Conservation (phyloP, 116 monocot genomes). For the Zostera marina region DNA sequence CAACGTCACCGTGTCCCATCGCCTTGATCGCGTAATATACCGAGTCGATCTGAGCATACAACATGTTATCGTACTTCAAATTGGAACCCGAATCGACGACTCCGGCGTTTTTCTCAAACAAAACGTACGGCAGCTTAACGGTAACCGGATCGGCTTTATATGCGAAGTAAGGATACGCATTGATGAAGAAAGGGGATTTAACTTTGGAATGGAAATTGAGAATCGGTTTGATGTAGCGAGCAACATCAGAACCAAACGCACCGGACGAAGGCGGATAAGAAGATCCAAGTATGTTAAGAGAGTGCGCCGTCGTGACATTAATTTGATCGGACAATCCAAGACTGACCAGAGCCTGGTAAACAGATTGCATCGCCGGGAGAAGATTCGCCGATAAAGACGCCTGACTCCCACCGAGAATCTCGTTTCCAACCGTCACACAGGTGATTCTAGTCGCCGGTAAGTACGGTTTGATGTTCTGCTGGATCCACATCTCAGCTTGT, state of each 20-base stretch:
- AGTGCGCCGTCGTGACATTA: constrained; percentile 35
- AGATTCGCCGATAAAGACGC: constrained; percentile 24
- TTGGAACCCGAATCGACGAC: constrained; percentile 23
- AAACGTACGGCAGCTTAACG: constrained; percentile 28
- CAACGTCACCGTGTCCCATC: constrained; percentile 8
- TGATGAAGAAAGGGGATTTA: constrained; percentile 46
- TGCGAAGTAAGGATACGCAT: constrained; percentile 51
- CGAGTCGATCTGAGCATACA: constrained; percentile 48
- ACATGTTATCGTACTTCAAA: constrained; percentile 31
- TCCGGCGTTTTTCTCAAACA: constrained; percentile 25
- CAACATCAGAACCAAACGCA: constrained; percentile 25
- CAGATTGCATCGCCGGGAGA: constrained; percentile 49
- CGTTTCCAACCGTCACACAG: constrained; percentile 21
- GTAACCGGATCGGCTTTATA: constrained; percentile 27
- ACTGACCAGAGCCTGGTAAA: constrained; percentile 23
- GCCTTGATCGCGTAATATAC: constrained; percentile 20
- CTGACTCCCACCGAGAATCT: constrained; percentile 26
- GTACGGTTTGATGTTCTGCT: constrained; percentile 22
- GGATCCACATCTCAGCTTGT: constrained; percentile 15
- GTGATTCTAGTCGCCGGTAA: constrained; percentile 21
- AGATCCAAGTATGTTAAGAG: constrained; percentile 19
- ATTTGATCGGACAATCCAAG: constrained; percentile 35
- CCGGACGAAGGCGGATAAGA: constrained; percentile 45
- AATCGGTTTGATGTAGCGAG: constrained; percentile 30
- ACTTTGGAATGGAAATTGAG: constrained; percentile 28